A percentile compares a stretch with the other conserved stretches of the same genome.
Evolutionary conservation across 805 yeast genomes (phyloP).

Genomic region (Zygotorulaspora danielsina): DNA sequence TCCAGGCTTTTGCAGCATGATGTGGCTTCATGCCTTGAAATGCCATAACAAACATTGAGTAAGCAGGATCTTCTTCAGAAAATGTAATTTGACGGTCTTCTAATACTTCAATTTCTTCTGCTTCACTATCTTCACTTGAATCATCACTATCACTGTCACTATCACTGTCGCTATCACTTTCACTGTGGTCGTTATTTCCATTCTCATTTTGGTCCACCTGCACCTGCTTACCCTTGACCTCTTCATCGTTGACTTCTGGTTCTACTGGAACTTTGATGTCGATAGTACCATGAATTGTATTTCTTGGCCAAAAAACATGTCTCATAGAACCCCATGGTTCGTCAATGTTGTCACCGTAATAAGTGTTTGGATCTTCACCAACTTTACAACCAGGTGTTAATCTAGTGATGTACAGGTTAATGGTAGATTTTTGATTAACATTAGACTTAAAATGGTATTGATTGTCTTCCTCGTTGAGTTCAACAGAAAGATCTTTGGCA

Average conservation of each 20-base stretch:
- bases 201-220: slow-evolving; percentile 6
- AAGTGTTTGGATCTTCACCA: slow-evolving; percentile 81
- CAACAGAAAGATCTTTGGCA: slow-evolving; percentile 69
- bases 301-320: slow-evolving; percentile 95
- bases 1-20: slow-evolving; percentile 97
- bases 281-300: slow-evolving; percentile 62
- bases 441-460: slow-evolving; percentile 54
- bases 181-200: slow-evolving; percentile 11
- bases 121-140: slow-evolving; percentile 10
- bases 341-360: slow-evolving; percentile 75
- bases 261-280: slow-evolving; percentile 36
- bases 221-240: slow-evolving; percentile 9
- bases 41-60: slow-evolving; percentile 89
- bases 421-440: slow-evolving; percentile 64
- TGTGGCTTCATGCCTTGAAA: slow-evolving; percentile 99
- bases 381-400: slow-evolving; percentile 79
- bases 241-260: slow-evolving; percentile 7
- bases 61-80: slow-evolving; percentile 29
- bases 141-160: slow-evolving; percentile 2
- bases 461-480: slow-evolving; percentile 49
- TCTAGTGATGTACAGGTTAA: slow-evolving; percentile 62
- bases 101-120: slow-evolving; percentile 18
- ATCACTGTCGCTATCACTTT: slow-evolving; percentile 14
- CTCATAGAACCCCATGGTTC: slow-evolving; percentile 98
- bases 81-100: slow-evolving; percentile 26